phyloP scores from a whole-genome alignment of 2,329 filamentous ascomycete genomes.

The Stromatinia cepivora region DNA sequence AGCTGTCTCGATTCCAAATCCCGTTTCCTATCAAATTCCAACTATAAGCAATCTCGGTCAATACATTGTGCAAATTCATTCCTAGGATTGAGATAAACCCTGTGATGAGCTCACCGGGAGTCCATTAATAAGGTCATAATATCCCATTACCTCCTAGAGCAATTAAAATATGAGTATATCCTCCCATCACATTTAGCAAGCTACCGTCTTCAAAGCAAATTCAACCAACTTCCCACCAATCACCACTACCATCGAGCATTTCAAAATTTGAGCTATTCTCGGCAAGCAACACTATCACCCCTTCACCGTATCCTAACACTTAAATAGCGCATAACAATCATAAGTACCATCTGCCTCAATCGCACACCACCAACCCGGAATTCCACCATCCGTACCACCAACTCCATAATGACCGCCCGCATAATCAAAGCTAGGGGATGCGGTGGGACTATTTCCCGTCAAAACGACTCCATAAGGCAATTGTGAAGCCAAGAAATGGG shows the following conservation, averaged over 20 bases:
- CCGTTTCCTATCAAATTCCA: not conserved
- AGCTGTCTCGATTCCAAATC: not conserved
- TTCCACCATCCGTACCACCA: slow-evolving; percentile 21
- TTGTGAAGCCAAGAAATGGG: slow-evolving; percentile 12
- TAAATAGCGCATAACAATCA: slow-evolving; percentile 19
- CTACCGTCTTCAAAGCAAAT: not conserved
- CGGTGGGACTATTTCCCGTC: slow-evolving; percentile 18
- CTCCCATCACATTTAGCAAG: not conserved
- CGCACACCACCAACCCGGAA: slow-evolving; percentile 23
- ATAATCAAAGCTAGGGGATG: slow-evolving; percentile 22
- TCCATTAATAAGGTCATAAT: not conserved
- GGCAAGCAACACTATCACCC: not conserved
- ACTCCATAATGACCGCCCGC: slow-evolving; percentile 21
- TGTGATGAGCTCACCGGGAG: not conserved
- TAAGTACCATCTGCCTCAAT: slow-evolving; percentile 20
- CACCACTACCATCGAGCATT: not conserved
- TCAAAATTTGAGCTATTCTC: not conserved
- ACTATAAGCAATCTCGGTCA: not conserved
- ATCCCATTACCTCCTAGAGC: not conserved
- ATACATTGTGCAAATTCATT: not conserved
- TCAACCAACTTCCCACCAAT: not conserved
- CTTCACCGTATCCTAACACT: slow-evolving; percentile 11
- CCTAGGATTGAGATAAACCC: not conserved
- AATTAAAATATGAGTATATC: not conserved
- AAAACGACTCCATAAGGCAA: slow-evolving; percentile 18